Conservation (phyloP, 1,139 yeast genomes). For the Hansenula sp. region DNA sequence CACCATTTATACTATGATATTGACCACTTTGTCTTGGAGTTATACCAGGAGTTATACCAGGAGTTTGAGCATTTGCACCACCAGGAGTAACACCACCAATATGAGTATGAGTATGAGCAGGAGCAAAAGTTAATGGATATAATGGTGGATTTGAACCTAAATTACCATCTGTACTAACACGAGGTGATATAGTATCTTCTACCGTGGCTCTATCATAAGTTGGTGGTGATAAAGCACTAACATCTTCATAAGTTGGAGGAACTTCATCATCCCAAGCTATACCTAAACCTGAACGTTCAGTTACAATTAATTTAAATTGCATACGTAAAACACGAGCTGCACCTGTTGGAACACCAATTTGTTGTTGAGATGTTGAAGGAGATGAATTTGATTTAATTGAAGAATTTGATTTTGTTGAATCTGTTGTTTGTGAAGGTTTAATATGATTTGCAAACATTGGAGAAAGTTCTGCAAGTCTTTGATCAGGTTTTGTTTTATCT, state of each 20-base stretch:
- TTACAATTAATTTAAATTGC: slow-evolving; percentile 80
- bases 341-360: slow-evolving; percentile 81
- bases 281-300: slow-evolving; percentile 93
- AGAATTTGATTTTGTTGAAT: not conserved
- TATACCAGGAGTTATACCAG: slow-evolving; percentile 29
- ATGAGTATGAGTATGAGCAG: slow-evolving; percentile 24
- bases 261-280: slow-evolving; percentile 99
- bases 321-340: slow-evolving; percentile 90
- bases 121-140: slow-evolving; percentile 19
- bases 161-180: slow-evolving; percentile 7
- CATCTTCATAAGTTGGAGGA: slow-evolving; percentile 92
- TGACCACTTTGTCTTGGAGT: slow-evolving; percentile 22
- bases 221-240: slow-evolving; percentile 82
- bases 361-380: slow-evolving; percentile 2
- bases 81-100: slow-evolving; percentile 13
- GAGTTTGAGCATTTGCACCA: not conserved
- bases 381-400: slow-evolving; percentile 12
- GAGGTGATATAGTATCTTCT: slow-evolving; percentile 17
- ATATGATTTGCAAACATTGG: no score
- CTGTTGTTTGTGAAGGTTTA: not conserved
- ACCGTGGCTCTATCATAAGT: slow-evolving; percentile 39
- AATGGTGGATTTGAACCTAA: slow-evolving; percentile 13
- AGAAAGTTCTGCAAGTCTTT: no score
- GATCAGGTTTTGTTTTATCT: slow-evolving; percentile 3
- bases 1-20: slow-evolving; percentile 19